Conservation (phyloP, 345 rosid species). For the Linum usitatissimum region DNA sequence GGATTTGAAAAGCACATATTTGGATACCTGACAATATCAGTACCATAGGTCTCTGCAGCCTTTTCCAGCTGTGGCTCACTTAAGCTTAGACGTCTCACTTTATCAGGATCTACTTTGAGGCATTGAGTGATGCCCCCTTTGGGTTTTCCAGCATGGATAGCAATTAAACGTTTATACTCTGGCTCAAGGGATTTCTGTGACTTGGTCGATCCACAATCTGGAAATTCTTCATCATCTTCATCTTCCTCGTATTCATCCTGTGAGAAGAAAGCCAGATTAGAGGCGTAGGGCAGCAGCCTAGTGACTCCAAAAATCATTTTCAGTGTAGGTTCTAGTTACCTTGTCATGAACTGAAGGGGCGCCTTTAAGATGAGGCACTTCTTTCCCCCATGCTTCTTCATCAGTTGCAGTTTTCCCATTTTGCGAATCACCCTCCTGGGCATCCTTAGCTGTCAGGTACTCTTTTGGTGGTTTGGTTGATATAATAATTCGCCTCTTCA, state of each 20-base stretch:
- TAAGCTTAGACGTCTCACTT: slow-evolving; percentile 51
- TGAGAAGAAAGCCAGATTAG: slow-evolving; percentile 14
- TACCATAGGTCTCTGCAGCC: slow-evolving; percentile 40
- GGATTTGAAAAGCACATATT: not conserved
- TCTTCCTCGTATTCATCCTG: slow-evolving; percentile 36
- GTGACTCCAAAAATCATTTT: not conserved
- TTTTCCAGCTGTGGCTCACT: slow-evolving; percentile 54
- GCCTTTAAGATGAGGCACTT: slow-evolving; percentile 40
- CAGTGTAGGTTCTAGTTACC: slow-evolving; percentile 22
- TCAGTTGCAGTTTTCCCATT: slow-evolving; percentile 28
- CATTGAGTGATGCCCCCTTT: slow-evolving; percentile 38
- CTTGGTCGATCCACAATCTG: slow-evolving; percentile 9
- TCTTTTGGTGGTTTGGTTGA: slow-evolving; percentile 97
- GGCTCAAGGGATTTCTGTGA: slow-evolving; percentile 11
- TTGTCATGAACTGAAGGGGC: slow-evolving; percentile 16
- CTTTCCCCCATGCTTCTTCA: slow-evolving; percentile 72
- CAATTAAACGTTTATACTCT: slow-evolving; percentile 39
- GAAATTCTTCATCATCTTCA: slow-evolving; percentile 20
- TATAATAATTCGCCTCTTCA: slow-evolving; percentile 61
- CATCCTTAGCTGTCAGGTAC: slow-evolving; percentile 45
- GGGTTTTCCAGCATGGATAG: slow-evolving; percentile 51
- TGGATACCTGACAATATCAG: slow-evolving; percentile 42
- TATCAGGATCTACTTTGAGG: slow-evolving; percentile 36
- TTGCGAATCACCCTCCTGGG: slow-evolving; percentile 27
- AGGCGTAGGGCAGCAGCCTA: slow-evolving; percentile 8